Conservation (phyloP, 176 grass and related monocot species). For the Aechmea fasciata region DNA sequence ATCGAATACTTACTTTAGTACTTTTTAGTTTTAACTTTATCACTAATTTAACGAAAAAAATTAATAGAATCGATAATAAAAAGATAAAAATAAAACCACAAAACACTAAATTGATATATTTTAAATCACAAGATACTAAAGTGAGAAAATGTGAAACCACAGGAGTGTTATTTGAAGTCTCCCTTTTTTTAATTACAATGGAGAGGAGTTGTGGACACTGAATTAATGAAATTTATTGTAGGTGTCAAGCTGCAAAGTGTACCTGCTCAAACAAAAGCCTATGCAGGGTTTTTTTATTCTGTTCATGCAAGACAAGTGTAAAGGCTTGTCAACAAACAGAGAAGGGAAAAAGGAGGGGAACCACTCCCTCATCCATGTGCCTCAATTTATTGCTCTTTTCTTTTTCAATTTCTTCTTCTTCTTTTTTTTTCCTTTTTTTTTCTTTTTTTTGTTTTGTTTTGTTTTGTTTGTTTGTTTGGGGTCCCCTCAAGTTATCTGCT, state of each 20-base stretch:
- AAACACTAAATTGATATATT: no score
- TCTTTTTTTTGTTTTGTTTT: no score
- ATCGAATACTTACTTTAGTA: no score
- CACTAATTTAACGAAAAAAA: no score
- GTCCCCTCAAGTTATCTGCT: no score
- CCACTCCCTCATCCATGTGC: slow-evolving; percentile 48
- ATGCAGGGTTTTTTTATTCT: slow-evolving; percentile 30
- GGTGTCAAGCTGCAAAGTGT: slow-evolving; percentile 24
- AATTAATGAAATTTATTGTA: neutral
- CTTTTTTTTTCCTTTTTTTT: neutral
- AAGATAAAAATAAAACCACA: no score
- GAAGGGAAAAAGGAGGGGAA: slow-evolving; percentile 18
- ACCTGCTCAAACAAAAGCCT: slow-evolving; percentile 25
- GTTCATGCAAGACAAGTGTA: slow-evolving; percentile 39
- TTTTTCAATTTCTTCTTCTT: neutral
- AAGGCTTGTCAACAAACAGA: slow-evolving; percentile 54
- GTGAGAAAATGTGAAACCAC: no score
- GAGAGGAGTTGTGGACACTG: neutral
- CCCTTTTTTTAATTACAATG: neutral
- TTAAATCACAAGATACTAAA: no score
- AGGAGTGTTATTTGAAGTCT: no score
- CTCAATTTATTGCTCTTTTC: slow-evolving; percentile 74
- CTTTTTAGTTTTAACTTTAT: no score
- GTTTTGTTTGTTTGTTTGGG: no score
- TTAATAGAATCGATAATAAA: no score